Evolutionary conservation across 2,329 filamentous ascomycete species (phyloP), one percentile per base, ranked within the genome.

Genomic region (Aspergillus piperis): DNA sequence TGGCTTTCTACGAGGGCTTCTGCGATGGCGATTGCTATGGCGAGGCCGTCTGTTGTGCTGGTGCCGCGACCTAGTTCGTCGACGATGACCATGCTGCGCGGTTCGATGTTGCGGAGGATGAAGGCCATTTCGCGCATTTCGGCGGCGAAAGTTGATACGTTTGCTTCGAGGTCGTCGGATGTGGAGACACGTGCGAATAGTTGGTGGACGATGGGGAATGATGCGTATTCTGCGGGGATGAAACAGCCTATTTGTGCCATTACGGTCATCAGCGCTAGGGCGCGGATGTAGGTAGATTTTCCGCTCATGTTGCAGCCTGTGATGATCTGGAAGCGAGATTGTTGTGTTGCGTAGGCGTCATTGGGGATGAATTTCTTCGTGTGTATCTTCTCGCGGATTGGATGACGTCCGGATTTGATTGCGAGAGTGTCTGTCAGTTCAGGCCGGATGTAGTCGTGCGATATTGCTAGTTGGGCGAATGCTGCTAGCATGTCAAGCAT

Each of bases 301-400:
- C 93, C 95, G 68, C 92, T 96, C 95, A 99, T 99, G 69, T 99
- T 99, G 73, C 91, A 96, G 3, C 95, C 94, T 0, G 94, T 98
- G 64, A 99, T 88, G 62, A 98, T 90, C 66, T 98, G 93, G 69
- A 97, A 96, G 1, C 93, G 87, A 38, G 88, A 87, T 62, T 94
- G 88, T 36, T 89, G 84, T 0, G 88, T 90, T 2, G 91, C 89
- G 69, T 93, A 98, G 27, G 93, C 90, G 70, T 98, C 93, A 64
- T 98, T 98, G 0, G 95, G 90, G 3, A 98, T 82, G 71, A 90
- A 96, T 21, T 85, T 86, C 49, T 83, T 84, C 0, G 80, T 78
- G 65, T 91, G 86, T 2, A 88, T 85, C 71, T 88, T 90, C 76
- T 96, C 91, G 4, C 88, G 81, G 59, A 96, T 88, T 0, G 92